Conservation (phyloP, 768 basidiomycete species). For the Amyloporia xantha region DNA sequence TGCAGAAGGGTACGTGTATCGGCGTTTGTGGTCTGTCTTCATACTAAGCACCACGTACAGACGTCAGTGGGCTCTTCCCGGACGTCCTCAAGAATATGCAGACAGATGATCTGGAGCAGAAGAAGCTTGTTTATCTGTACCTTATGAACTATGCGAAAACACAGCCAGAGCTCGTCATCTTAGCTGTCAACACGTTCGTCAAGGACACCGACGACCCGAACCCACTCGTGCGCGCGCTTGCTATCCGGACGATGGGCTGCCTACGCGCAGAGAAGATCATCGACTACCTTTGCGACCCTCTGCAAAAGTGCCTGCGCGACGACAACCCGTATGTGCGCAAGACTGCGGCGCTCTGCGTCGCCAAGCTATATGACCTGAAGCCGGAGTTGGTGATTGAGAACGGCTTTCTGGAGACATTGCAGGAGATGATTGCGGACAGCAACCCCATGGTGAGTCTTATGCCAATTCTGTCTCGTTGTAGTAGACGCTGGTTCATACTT, state of each 20-base stretch:
- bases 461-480: no score
- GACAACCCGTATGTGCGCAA: slow-evolving; percentile 99
- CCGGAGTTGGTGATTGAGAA: slow-evolving; percentile 93
- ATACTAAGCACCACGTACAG: slow-evolving; percentile 29
- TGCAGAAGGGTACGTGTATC: slow-evolving; percentile 76
- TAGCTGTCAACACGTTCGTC: slow-evolving; percentile 98
- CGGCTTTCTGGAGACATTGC: slow-evolving; percentile 82
- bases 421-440: slow-evolving; percentile 90
- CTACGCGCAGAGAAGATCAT: slow-evolving; percentile 98
- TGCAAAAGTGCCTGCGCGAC: slow-evolving; percentile 87
- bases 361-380: slow-evolving; percentile 96
- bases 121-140: slow-evolving; percentile 99
- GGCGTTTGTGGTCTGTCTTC: neutral
- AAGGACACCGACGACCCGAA: slow-evolving; percentile 96
- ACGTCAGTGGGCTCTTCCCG: slow-evolving; percentile 92
- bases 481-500: neutral
- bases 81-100: slow-evolving; percentile 99
- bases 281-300: slow-evolving; percentile 94
- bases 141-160: slow-evolving; percentile 99
- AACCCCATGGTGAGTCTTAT: slow-evolving; percentile 81
- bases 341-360: slow-evolving; percentile 94
- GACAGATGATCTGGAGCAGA: slow-evolving; percentile 98
- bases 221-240: slow-evolving; percentile 91
- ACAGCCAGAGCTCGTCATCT: slow-evolving; percentile 96
- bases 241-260: slow-evolving; percentile 97